phyloP scores from a whole-genome alignment of 1,284 basidiomycete species.

The Ganoderma resinaceum region DNA sequence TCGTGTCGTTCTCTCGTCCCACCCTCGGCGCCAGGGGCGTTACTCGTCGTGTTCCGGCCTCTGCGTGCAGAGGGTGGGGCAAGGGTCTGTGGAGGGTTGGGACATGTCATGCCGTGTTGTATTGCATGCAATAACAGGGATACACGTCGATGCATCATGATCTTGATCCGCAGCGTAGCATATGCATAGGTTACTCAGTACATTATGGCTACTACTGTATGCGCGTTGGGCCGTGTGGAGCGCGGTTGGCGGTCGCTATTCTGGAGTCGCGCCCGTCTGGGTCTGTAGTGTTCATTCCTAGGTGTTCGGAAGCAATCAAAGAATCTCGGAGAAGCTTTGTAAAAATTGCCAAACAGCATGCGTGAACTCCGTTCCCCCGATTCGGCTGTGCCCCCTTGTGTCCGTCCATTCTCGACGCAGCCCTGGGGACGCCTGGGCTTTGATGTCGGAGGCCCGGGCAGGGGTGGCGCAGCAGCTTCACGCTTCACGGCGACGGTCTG shows the following conservation, averaged over 20 bases:
- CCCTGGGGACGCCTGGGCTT: not conserved
- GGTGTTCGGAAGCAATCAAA: conserved; percentile 8
- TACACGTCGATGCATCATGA: conserved; percentile 26
- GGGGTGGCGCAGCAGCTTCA: not conserved
- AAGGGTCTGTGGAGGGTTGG: conserved; percentile 30
- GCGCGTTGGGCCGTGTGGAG: conserved; percentile 21
- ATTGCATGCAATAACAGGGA: conserved; percentile 30
- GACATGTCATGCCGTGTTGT: conserved; percentile 24
- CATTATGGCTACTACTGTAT: not conserved
- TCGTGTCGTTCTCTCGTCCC: conserved; percentile 16
- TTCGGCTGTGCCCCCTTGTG: not conserved
- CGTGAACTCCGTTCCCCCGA: not conserved
- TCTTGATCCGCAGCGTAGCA: conserved; percentile 35
- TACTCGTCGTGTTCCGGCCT: conserved; percentile 26
- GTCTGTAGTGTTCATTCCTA: conserved; percentile 21
- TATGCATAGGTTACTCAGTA: conserved; percentile 11
- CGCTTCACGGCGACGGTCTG: not conserved
- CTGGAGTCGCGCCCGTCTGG: conserved; percentile 19
- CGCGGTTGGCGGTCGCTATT: conserved; percentile 23
- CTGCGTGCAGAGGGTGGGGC: conserved; percentile 36
- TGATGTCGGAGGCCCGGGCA: not conserved
- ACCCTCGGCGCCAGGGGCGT: conserved; percentile 37
- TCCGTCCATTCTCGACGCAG: not conserved
- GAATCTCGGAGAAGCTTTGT: conserved; percentile 5
- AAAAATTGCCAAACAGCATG: not conserved